A percentile compares a stretch with the other conserved stretches of the same genome.
phyloP scores from a whole-genome alignment of 495 filamentous ascomycete genomes.

The Pseudoneurospora amorphoporcata region DNA sequence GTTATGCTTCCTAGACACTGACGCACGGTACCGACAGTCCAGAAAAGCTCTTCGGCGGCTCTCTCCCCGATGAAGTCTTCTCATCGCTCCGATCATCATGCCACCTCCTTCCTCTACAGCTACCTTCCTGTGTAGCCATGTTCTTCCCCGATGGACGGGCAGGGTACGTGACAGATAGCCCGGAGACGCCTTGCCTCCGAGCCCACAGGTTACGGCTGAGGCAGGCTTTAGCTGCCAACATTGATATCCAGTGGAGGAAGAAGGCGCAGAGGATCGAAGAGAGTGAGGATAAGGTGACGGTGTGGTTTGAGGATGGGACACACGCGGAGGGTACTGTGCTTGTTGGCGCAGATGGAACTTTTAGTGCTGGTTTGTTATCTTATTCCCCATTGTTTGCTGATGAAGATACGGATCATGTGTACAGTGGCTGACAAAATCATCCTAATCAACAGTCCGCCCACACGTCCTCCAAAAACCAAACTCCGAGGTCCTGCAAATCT shows the following conservation, averaged over 20 bases:
- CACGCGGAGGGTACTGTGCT: conserved; percentile 37
- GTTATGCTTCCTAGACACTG: not conserved
- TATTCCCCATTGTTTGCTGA: not conserved
- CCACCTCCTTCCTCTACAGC: conserved; percentile 33
- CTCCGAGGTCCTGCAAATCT: conserved; percentile 12
- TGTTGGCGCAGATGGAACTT: conserved; percentile 40
- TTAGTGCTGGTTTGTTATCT: conserved; percentile 18
- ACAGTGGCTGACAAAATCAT: not conserved
- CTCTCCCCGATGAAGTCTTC: conserved; percentile 12
- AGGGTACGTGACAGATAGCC: conserved; percentile 13
- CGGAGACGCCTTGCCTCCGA: conserved; percentile 33
- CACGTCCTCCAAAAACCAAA: conserved; percentile 18
- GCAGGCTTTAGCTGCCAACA: conserved; percentile 17
- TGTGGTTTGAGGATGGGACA: conserved; percentile 61
- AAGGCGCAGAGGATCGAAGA: conserved; percentile 16
- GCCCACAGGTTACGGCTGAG: conserved; percentile 31
- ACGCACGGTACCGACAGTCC: conserved; percentile 9
- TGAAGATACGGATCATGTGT: too few relatives aligned
- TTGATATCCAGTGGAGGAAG: conserved; percentile 29
- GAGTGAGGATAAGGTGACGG: conserved; percentile 40
- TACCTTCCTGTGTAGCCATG: conserved; percentile 36
- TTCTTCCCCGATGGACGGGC: conserved; percentile 7
- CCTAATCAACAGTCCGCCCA: conserved; percentile 15
- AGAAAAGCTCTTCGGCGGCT: conserved; percentile 16
- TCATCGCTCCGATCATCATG: conserved; percentile 4